Percentiles rank a stretch among this genome's conserved stretches.
These are phyloP conservation scores for Coniferiporia sulphurascens DNA, from an alignment of 1,284 basidiomycete species.

Conservation along the genomic window DNA sequence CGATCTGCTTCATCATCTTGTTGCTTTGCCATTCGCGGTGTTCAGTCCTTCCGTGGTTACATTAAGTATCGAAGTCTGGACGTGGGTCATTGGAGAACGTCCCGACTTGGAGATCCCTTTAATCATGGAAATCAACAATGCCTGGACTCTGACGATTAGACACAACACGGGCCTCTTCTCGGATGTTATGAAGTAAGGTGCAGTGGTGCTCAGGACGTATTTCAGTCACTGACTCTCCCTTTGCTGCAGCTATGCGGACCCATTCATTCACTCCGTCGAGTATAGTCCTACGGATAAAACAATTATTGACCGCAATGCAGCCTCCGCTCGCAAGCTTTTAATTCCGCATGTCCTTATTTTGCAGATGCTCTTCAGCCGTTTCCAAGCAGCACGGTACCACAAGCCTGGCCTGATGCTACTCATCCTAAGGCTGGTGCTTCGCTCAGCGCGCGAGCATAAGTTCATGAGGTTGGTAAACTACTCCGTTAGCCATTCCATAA, in stretches of 20 bases:
- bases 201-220: conserved; percentile 9
- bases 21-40: conserved; percentile 84
- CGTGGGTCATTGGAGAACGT: conserved; percentile 90
- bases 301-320: conserved; percentile 69
- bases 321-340: conserved; percentile 71
- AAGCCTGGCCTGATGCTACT: conserved; percentile 82
- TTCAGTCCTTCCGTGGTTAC: conserved; percentile 85
- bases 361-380: conserved; percentile 87
- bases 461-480: conserved; percentile 59
- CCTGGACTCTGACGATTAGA: conserved; percentile 83
- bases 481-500: not conserved
- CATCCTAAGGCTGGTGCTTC: conserved; percentile 79
- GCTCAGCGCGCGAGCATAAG: conserved; percentile 64
- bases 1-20: conserved; percentile 84
- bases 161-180: conserved; percentile 83
- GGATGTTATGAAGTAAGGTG: conserved; percentile 64
- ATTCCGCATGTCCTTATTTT: conserved; percentile 82
- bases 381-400: conserved; percentile 91
- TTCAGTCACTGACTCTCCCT: conserved; percentile 5
- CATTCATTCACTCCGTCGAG: conserved; percentile 81
- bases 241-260: conserved; percentile 69
- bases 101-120: conserved; percentile 72
- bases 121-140: conserved; percentile 82
- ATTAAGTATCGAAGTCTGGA: conserved; percentile 92
- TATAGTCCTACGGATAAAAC: conserved; percentile 92